Base-by-base conservation (phyloP, 2,329 filamentous ascomycete genomes). In the Diaporthe amygdali region DNA sequence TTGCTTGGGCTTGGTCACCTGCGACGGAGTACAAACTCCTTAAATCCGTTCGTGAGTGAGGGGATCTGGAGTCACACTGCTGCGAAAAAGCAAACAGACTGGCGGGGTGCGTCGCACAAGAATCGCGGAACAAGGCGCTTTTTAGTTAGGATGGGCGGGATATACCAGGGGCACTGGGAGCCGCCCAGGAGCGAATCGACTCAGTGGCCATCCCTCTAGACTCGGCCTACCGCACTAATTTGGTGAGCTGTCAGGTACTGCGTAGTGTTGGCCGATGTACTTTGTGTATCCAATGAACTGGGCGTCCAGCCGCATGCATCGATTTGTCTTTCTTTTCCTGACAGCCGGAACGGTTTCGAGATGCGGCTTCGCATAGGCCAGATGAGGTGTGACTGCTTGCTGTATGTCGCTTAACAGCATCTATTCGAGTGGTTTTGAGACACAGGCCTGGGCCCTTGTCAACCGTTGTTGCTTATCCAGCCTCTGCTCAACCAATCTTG, bases 21-120 rank as follows among this genome's bases (percentile, higher is more conserved):
- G 17, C 56, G 69, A 68, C 68, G n/a, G 71, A 72, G 56, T 72
- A 72, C 54, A 72, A 71, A 46, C 68, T 72, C 39, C 64, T 71
- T 22, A 72, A 72, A 55, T 37, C 66, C 4, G 27, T 68, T n/a
- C 27, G 30, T 15, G 54, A 49, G 12, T 68, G 66, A 68, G 32
- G 66, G 22, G 52, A n/a, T 20, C 3, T 17, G 34, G 39, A 1
- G 49, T 54, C 25, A 17, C 25, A 30, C 47, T 22, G 47, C 49
- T 17, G 47, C 41, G 20, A 63, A 47, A 47, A 63, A 63, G 59
- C 59, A 47, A n/a, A n/a, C n/a, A n/a, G n/a, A 63, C 59, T 9
- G 32, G 25, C 20, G 55, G 22, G 55, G 55, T 5, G n/a, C 7
- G 55, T 41, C 22, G 25, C 55, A 59, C 37, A 55, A 9, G 2